These are phyloP conservation scores for Mycosphaerelloides madeirae DNA, from an alignment of 2,329 filamentous ascomycete species.

Conservation along the genomic window DNA sequence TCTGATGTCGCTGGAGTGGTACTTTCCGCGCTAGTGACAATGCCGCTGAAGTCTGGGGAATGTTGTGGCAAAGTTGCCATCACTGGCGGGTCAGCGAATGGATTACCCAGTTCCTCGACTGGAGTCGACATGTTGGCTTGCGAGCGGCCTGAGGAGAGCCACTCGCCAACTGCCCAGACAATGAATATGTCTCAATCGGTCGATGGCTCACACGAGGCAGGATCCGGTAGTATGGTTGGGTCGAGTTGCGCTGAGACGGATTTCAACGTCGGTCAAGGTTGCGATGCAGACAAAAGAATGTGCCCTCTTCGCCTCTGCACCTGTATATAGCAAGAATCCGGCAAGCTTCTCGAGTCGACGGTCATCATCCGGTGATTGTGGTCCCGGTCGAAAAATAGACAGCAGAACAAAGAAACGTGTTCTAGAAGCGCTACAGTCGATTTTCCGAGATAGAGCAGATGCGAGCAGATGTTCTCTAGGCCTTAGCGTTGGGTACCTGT, in stretches of 20 bases:
- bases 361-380: not conserved
- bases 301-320: not conserved
- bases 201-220: not conserved
- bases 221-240: constrained; percentile 3
- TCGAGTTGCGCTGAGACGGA: not conserved
- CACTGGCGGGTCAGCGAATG: constrained; percentile 16
- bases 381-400: too few relatives aligned
- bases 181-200: not conserved
- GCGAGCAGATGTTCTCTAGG: not conserved
- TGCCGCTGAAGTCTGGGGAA: constrained; percentile 13
- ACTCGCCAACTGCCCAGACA: not conserved
- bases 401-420: not conserved
- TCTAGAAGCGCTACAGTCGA: too few relatives aligned
- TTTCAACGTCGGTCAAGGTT: not conserved
- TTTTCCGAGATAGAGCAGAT: not conserved
- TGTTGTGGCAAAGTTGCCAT: constrained; percentile 9
- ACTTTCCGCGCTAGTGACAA: constrained; percentile 15
- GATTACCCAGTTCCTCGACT: constrained; percentile 18
- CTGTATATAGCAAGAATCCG: not conserved
- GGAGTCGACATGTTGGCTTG: constrained; percentile 19
- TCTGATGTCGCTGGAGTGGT: constrained; percentile 12
- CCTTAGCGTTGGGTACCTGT: constrained; percentile 7
- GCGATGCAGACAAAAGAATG: constrained; percentile 7
- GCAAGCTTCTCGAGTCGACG: not conserved
- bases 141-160: not conserved